Evolutionary conservation across 1,284 basidiomycete genomes (phyloP), one percentile per base, ranked within the genome.

Genomic region (Takashimella koratensis): DNA sequence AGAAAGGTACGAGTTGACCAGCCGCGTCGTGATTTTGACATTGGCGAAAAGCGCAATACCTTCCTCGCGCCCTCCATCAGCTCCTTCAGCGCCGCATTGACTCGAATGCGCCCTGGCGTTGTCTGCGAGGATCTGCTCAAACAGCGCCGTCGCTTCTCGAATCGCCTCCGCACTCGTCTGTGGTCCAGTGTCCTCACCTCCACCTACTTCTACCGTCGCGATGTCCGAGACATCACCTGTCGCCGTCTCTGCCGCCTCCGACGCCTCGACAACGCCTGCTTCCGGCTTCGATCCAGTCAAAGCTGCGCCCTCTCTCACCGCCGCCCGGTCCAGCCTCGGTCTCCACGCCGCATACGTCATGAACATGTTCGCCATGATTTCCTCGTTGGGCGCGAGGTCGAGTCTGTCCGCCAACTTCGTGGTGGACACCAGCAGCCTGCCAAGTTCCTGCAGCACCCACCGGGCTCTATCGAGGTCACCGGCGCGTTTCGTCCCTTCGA

Each of bases 401-500:
- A 52, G 30, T 55, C 52, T 43, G 39, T 22, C 41, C 48, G 43
- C 47, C n/a, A 54, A 43, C 42, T 55, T 51, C 55, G 66, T 54
- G 47, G 65, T 47, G 47, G 56, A 51, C 53, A 61, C 51, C 48
- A 64, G 58, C 25, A 74, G 54, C 65, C 75, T 77, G 12, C 91
- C 82, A 1, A 60, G 56, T 78, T 97, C 91, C 0, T 88, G 88
- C 51, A 98, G 77, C 53, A 97, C 87, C 94, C 93, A 98, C 55
- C 94, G 79, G 6, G 86, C 85, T 45, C 90, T 80, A 8, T 82
- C 79, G 8, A 98, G 74, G 72, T 98, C 95, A 0, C 91, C 88
- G 0, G 86, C 79, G 4, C 90, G 79, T 71, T 93, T 96, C 47
- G 90, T 88, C 0, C 91, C 92, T 58, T 95, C 90, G 52, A 98